A percentile compares a stretch with the other conserved stretches of the same genome.
These are phyloP conservation scores for Tilletia indica DNA, from an alignment of 1,284 basidiomycete species.

Conservation along the genomic window DNA sequence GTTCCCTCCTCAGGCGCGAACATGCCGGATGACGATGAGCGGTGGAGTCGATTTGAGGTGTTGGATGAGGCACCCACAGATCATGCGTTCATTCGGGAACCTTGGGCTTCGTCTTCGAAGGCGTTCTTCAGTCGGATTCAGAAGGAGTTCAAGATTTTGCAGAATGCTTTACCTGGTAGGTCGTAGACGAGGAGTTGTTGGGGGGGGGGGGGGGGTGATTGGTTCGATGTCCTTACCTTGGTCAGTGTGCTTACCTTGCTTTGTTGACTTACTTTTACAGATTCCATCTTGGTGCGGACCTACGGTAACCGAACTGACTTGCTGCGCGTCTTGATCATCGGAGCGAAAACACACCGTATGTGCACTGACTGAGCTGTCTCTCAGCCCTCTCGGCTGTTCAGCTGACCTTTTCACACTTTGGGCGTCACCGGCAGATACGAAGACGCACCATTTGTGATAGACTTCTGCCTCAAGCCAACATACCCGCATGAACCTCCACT, in stretches of 20 bases:
- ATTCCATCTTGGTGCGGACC: slow-evolving; percentile 58
- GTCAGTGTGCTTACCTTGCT: slow-evolving; percentile 23
- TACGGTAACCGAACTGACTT: slow-evolving; percentile 78
- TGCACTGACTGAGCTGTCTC: too few relatives aligned
- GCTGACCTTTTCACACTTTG: not conserved
- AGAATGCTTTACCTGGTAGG: slow-evolving; percentile 64
- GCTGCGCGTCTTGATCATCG: slow-evolving; percentile 81
- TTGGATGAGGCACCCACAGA: slow-evolving; percentile 38
- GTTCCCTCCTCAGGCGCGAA: not conserved
- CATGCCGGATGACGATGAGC: slow-evolving; percentile 21
- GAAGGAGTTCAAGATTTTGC: slow-evolving; percentile 79
- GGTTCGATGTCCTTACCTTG: too few relatives aligned
- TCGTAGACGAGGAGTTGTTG: too few relatives aligned
- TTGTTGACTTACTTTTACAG: slow-evolving; percentile 21
- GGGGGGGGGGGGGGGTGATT: too few relatives aligned
- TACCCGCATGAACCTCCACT: slow-evolving; percentile 83
- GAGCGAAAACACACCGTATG: slow-evolving; percentile 81
- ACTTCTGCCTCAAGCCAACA: slow-evolving; percentile 73
- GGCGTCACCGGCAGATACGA: slow-evolving; percentile 62
- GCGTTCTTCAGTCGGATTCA: slow-evolving; percentile 71
- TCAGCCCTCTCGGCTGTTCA: too few relatives aligned
- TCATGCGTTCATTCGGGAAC: slow-evolving; percentile 32
- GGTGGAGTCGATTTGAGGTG: slow-evolving; percentile 36
- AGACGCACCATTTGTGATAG: slow-evolving; percentile 89
- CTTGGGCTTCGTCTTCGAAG: slow-evolving; percentile 59